A percentile compares a stretch with the other conserved stretches of the same genome.
These are phyloP conservation scores for Pichiaceae sp. DNA, from an alignment of 1,139 yeast genomes.

Conservation along the genomic window DNA sequence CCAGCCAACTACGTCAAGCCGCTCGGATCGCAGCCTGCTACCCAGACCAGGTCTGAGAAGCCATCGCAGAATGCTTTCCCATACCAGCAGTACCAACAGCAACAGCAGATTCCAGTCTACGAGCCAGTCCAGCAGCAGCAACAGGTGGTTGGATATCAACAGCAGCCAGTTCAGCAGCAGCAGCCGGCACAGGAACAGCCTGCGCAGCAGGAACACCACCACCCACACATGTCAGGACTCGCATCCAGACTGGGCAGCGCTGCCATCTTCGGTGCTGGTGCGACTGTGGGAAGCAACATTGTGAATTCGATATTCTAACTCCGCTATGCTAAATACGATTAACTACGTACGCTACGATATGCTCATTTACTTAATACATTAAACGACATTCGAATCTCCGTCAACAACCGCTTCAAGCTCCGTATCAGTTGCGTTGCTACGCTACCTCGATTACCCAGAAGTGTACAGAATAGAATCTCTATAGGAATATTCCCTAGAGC, in stretches of 20 bases:
- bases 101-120: conserved; percentile 7
- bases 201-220: conserved; percentile 16
- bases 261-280: conserved; percentile 96
- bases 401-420: too few relatives aligned
- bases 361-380: neutral
- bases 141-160: conserved; percentile 4
- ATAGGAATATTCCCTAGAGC: too few relatives aligned
- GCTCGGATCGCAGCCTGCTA: conserved; percentile 17
- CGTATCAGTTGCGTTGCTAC: neutral
- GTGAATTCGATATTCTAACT: conserved; percentile 72
- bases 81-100: conserved; percentile 8
- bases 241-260: conserved; percentile 89
- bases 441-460: neutral
- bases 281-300: conserved; percentile 82
- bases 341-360: neutral
- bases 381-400: neutral
- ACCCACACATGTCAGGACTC: conserved; percentile 41
- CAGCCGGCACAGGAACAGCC: conserved; percentile 10
- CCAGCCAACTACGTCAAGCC: conserved; percentile 78
- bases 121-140: conserved; percentile 6
- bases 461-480: too few relatives aligned
- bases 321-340: too few relatives aligned
- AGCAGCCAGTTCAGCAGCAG: conserved; percentile 8
- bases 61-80: conserved; percentile 4
- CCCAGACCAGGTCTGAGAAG: neutral